phyloP scores from a whole-genome alignment of 371 early-diverging fungal species.

The Polyrhizophydium stewartii region DNA sequence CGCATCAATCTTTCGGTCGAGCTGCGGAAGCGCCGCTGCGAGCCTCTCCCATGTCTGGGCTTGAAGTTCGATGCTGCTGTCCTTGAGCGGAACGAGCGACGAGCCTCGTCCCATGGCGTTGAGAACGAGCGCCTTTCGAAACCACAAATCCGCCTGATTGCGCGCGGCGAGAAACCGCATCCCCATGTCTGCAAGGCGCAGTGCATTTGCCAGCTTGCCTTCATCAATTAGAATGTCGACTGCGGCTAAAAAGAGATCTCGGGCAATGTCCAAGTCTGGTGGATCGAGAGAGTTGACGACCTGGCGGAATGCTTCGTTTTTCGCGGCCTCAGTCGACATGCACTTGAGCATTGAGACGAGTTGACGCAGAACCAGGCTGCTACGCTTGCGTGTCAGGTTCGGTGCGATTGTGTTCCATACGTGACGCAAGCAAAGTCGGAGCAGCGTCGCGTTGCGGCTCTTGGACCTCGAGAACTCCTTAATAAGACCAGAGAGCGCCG shows the following conservation, averaged over 20 bases:
- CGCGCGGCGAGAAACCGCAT: not conserved
- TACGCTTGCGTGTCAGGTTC: not conserved
- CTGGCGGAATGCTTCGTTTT: not conserved
- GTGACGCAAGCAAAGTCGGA: not conserved
- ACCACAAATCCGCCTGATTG: not conserved
- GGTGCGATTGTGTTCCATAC: not conserved
- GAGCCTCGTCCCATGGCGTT: not conserved
- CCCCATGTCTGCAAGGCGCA: not conserved
- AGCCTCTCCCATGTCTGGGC: not conserved
- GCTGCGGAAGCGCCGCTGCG: not conserved
- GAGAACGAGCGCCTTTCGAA: slow-evolving; percentile 1
- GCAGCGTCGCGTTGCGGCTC: not conserved
- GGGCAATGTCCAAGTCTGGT: not conserved
- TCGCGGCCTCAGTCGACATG: not conserved
- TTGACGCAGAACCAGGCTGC: not conserved
- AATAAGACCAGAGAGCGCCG: too few relatives aligned
- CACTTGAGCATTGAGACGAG: not conserved
- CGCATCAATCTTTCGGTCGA: not conserved
- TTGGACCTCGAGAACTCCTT: too few relatives aligned
- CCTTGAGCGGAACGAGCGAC: slow-evolving; percentile 4
- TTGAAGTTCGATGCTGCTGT: not conserved
- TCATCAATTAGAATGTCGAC: not conserved
- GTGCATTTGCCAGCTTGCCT: not conserved
- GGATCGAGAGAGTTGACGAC: not conserved
- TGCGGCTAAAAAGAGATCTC: not conserved